Evolutionary conservation across 148 eudicot genomes (phyloP).

Genomic region (Arctostaphylos glauca): DNA sequence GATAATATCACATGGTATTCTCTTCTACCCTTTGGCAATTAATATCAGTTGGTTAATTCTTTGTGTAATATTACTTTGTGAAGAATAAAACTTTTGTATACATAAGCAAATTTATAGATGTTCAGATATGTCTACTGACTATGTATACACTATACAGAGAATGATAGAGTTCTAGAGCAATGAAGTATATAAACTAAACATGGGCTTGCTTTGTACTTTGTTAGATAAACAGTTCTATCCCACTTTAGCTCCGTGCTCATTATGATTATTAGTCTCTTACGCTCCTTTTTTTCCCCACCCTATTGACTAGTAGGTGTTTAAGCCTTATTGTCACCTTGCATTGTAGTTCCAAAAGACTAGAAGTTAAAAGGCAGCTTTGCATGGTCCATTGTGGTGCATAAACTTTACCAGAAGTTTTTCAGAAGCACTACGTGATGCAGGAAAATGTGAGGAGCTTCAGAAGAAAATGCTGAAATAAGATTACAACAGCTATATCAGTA

Average conservation of each 20-base stretch:
- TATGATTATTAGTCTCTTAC: background rate
- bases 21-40: background rate
- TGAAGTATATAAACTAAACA: background rate
- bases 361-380: background rate
- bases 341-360: background rate
- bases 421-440: background rate
- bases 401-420: background rate
- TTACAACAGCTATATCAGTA: no score
- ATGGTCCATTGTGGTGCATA: background rate
- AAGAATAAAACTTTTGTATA: background rate
- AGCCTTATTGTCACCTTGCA: background rate
- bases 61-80: background rate
- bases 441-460: background rate
- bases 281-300: background rate
- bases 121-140: no score
- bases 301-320: background rate
- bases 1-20: conserved; percentile 84
- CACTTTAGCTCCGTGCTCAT: background rate
- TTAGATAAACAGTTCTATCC: background rate
- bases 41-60: background rate
- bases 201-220: background rate
- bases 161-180: background rate
- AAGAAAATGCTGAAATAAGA: background rate
- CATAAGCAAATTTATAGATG: no score
- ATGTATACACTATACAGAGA: no score